phyloP scores from a whole-genome alignment of 176 grass and related monocot species.

The Bonia amplexicaulis region DNA sequence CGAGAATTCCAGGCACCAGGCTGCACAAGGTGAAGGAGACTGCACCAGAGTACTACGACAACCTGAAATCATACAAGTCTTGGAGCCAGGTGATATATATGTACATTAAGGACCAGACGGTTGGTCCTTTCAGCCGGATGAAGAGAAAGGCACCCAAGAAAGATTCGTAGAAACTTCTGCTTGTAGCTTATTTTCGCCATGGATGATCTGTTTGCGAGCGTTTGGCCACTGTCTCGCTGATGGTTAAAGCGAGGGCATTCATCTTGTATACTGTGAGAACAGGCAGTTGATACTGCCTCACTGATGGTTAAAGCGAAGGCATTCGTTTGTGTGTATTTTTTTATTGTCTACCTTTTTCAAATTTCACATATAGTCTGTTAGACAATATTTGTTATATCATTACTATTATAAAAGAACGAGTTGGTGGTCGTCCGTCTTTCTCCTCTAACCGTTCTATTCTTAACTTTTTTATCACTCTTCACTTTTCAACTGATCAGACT shows the following conservation, averaged over 20 bases:
- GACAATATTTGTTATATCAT: too few species aligned
- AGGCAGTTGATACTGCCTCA: neutral
- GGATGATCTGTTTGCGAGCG: neutral
- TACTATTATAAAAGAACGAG: too few species aligned
- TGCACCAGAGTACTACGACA: constrained; percentile 72
- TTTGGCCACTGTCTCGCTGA: neutral
- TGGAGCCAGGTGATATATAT: constrained; percentile 98
- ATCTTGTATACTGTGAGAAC: neutral
- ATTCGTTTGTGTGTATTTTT: neutral
- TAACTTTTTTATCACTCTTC: too few species aligned
- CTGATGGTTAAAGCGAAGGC: too few species aligned
- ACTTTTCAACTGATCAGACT: too few species aligned
- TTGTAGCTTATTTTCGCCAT: neutral
- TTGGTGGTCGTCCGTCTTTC: too few species aligned
- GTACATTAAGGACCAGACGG: constrained; percentile 75
- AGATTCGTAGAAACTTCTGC: constrained; percentile 27
- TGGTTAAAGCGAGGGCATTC: neutral
- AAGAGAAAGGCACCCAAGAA: constrained; percentile 78
- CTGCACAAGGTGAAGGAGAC: constrained; percentile 86
- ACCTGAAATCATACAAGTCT: constrained; percentile 56
- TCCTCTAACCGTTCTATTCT: too few species aligned
- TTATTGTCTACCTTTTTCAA: too few species aligned
- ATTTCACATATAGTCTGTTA: too few species aligned
- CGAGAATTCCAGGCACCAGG: constrained; percentile 64
- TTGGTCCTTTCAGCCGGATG: constrained; percentile 87